Evolutionary conservation across 495 filamentous ascomycete genomes (phyloP).

Genomic region (Aspergillus indologenus): DNA sequence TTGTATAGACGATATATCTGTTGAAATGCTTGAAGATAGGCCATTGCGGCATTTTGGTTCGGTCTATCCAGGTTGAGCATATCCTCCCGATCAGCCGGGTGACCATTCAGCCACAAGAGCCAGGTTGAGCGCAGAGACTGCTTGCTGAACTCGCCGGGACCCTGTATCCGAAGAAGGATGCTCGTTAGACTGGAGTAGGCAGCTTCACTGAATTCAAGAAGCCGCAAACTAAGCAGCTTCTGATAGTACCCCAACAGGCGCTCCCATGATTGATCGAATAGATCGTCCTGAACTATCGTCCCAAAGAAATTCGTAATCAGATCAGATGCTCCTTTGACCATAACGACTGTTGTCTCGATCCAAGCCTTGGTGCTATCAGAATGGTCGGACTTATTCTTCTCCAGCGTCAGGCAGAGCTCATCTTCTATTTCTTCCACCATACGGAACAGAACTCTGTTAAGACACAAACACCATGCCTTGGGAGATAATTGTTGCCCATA

Average conservation of each 20-base stretch:
- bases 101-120: conserved; percentile 66
- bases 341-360: conserved; percentile 74
- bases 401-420: conserved; percentile 21
- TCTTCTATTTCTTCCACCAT: conserved; percentile 56
- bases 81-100: conserved; percentile 52
- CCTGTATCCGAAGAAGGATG: conserved; percentile 58
- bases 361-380: conserved; percentile 51
- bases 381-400: conserved; percentile 21
- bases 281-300: conserved; percentile 51
- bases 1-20: conserved; percentile 81
- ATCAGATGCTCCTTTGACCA: conserved; percentile 65
- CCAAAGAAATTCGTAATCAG: conserved; percentile 68
- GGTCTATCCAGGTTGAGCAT: conserved; percentile 42
- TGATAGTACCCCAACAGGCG: conserved; percentile 65
- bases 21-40: conserved; percentile 73
- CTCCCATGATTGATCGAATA: conserved; percentile 64
- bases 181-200: conserved; percentile 65
- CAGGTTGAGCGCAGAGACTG: conserved; percentile 61
- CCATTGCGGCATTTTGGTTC: conserved; percentile 74
- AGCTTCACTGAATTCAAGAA: conserved; percentile 68
- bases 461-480: conserved; percentile 78
- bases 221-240: conserved; percentile 53
- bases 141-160: conserved; percentile 48
- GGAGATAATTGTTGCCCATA: conserved; percentile 77
- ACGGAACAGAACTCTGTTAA: conserved; percentile 73